These are phyloP conservation scores for Fusarium marasasianum DNA, from an alignment of 2,329 filamentous ascomycete species.

Conservation along the genomic window DNA sequence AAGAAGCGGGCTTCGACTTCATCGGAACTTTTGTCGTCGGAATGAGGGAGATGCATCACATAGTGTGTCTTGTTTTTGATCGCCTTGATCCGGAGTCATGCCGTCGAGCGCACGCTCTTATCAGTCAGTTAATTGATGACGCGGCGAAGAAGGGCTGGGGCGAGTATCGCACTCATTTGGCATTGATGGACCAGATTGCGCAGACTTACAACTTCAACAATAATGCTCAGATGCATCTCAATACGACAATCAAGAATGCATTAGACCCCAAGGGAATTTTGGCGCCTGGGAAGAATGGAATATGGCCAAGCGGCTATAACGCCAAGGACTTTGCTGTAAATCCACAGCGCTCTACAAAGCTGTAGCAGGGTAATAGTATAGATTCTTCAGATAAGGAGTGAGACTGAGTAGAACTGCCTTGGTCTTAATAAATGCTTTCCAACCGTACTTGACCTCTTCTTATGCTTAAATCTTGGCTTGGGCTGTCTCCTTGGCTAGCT, in stretches of 20 bases:
- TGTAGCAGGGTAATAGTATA: not conserved
- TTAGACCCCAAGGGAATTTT: constrained; percentile 32
- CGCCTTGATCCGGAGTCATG: constrained; percentile 18
- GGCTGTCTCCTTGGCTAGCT: not conserved
- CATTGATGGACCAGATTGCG: constrained; percentile 29
- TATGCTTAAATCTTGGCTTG: not conserved
- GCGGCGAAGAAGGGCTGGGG: constrained; percentile 26
- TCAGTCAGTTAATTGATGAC: constrained; percentile 20
- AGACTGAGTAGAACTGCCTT: not conserved
- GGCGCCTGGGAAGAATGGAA: constrained; percentile 26
- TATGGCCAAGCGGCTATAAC: constrained; percentile 21
- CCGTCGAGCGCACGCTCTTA: constrained; percentile 11
- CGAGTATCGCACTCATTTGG: constrained; percentile 32
- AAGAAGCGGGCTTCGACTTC: constrained; percentile 35
- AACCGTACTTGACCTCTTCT: not conserved
- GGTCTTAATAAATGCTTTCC: not conserved
- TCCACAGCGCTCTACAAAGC: not conserved
- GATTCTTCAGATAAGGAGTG: not conserved
- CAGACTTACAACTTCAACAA: constrained; percentile 31
- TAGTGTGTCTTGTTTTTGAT: constrained; percentile 31
- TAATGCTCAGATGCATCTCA: constrained; percentile 26
- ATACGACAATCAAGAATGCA: constrained; percentile 16
- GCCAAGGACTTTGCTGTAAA: not conserved
- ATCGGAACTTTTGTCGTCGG: constrained; percentile 31
- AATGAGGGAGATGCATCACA: constrained; percentile 34